Evolutionary conservation across 192 early-diverging fungal genomes (phyloP), one percentile per base, ranked within the genome.

Genomic region (Rhizophagus sp.): DNA sequence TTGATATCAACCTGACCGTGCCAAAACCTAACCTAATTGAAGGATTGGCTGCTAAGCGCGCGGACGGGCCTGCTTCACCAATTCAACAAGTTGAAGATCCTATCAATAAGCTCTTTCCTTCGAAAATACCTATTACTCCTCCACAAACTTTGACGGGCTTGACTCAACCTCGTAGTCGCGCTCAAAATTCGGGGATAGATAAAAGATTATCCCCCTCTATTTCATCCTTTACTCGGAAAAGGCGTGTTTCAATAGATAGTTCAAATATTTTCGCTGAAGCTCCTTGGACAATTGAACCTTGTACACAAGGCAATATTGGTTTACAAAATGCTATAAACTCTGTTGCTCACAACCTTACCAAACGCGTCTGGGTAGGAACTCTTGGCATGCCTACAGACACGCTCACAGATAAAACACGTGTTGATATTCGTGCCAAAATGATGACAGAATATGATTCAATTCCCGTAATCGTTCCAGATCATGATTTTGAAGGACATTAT

Each of bases 401-500:
- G 4, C 87, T 93, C 80, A 85, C 90, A 0, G 87, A 92, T n/a
- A 84, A 85, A 27, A 90, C 90, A 36, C 88, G 88, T 50, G 81
- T 85, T 2, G 88, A 89, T 13, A 90, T 96, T 66, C 84, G 87
- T 22, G 67, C 83, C 41, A 90, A 90, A 73, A 87, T 97, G 61
- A 83, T 86, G 12, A 81, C 84, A 39, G 88, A 92, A 68, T 84
- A 92, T 76, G 83, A 93, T 76, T 93, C 91, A 9, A 85, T 93
- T 73, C 93, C 96, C 1, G 96, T 98, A 27, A 94, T 94, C 86
- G 85, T 94, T 33, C 87, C 90, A 25, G 93, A 97, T 77, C 83
- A 88, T 19, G 92, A 96, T 78, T 89, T 96, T 83, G 95, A 97
- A 64, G 96, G 96, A 33, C 96, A 97, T 84, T 98, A 98, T 81